Evolutionary conservation across 1,139 yeast species (phyloP), one percentile per base, ranked within the genome.

Genomic region (Debaryomyces sp.): DNA sequence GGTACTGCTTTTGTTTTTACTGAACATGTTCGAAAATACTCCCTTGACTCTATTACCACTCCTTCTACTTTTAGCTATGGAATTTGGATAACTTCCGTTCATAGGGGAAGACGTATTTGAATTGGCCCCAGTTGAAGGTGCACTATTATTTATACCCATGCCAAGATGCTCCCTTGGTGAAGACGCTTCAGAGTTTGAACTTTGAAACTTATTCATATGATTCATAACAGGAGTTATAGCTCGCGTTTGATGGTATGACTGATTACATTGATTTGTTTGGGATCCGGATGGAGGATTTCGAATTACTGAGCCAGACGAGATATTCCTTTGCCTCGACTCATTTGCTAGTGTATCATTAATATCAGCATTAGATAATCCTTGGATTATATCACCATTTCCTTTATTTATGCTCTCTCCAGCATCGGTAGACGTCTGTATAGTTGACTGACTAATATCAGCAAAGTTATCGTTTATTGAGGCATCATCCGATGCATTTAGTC

Each of bases 11-110:
- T 64, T 68, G 15, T 54, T 58, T 48, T 71, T 73, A 37, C 71
- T 66, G 55, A 76, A 75, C 78, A 75, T 74, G 54, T 68, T 70
- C 10, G 68, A 60, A 40, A 76, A 66, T 9, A 75, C 78, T 1
- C 76, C 78, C 47, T 70, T 69, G 13, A 75, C 76, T 35, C 71
- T 62, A 56, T 64, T 67, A 4, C 73, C 70, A 51, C 72, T 68
- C 50, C 64, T 71, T 21, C 71, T 54, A 56, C 63, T 71, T 23
- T 22, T 32, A 18, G 40, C 15, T 6, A 27, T 18, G 10, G 45
- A 23, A 12, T 34, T 27, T 10, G 23, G 33, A 41, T 41, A 41
- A 21, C 23, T 41, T 13, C 62, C 63, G 37, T 54, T 47, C 41
- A 15, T 47, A 4, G 56, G 54, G 7, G 57, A 50, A 6, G 59